A percentile compares a stretch with the other conserved stretches of the same genome.
These are phyloP conservation scores for Sutorius australiensis DNA, from an alignment of 768 basidiomycete species.

Conservation along the genomic window DNA sequence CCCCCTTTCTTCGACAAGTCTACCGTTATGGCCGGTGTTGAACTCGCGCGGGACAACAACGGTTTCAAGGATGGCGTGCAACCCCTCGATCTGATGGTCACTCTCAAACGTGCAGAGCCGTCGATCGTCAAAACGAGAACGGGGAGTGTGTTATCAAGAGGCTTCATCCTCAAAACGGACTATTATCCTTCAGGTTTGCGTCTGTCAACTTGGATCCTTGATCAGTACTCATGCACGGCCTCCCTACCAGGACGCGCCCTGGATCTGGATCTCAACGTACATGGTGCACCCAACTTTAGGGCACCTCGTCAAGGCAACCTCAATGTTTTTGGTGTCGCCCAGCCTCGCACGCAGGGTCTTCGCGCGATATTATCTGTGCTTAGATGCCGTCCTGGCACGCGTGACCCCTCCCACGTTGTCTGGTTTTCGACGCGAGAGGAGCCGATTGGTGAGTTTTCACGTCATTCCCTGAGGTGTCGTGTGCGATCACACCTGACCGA, in stretches of 20 bases:
- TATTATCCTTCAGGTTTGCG: constrained; percentile 69
- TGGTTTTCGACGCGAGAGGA: constrained; percentile 99
- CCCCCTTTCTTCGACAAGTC: constrained; percentile 8
- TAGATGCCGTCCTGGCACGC: constrained; percentile 61
- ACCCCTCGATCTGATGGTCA: constrained; percentile 58
- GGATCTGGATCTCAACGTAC: constrained; percentile 85
- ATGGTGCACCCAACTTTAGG: constrained; percentile 95
- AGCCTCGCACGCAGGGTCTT: constrained; percentile 89
- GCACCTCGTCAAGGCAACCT: constrained; percentile 72
- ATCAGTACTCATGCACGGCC: constrained; percentile 2
- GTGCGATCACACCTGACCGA: not conserved
- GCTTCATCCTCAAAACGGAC: constrained; percentile 95
- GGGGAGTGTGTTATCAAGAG: constrained; percentile 81
- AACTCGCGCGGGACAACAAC: constrained; percentile 7
- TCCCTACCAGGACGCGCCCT: constrained; percentile 66
- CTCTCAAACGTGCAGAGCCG: constrained; percentile 61
- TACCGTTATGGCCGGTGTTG: not conserved
- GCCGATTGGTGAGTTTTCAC: constrained; percentile 65
- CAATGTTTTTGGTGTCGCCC: constrained; percentile 94
- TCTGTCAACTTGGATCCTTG: not conserved
- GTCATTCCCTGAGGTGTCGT: not conserved
- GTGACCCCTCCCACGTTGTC: constrained; percentile 69
- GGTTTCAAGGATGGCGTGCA: constrained; percentile 9
- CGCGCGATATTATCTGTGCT: constrained; percentile 86
- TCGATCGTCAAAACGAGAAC: constrained; percentile 78